phyloP scores from a whole-genome alignment of 1,284 basidiomycete genomes.

The Ceratobasidium sp. region DNA sequence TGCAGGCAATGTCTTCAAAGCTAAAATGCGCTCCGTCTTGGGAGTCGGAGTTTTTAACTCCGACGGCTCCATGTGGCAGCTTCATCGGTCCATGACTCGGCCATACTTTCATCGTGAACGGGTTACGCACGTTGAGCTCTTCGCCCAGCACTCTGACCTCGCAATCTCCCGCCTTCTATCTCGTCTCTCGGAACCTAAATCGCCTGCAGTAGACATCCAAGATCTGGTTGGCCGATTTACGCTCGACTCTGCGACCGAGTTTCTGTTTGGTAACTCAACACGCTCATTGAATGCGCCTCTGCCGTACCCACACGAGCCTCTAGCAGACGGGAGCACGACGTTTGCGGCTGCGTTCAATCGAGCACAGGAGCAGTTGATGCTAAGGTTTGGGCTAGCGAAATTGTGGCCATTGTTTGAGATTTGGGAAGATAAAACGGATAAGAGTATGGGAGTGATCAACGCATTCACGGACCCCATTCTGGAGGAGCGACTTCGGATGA shows the following conservation, averaged over 20 bases:
- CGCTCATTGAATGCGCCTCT: conserved; percentile 44
- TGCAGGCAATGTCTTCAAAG: conserved; percentile 38
- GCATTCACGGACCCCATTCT: conserved; percentile 76
- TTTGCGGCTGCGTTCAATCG: conserved; percentile 76
- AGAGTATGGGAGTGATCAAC: conserved; percentile 68
- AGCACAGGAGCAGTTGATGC: conserved; percentile 70
- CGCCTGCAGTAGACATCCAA: conserved; percentile 64
- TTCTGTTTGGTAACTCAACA: conserved; percentile 48
- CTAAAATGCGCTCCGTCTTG: conserved; percentile 24
- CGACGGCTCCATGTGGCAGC: conserved; percentile 50
- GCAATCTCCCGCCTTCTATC: conserved; percentile 47
- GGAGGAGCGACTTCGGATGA: conserved; percentile 65
- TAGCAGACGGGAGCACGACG: conserved; percentile 68
- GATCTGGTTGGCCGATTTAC: conserved; percentile 79
- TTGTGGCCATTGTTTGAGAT: conserved; percentile 79
- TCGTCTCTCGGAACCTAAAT: conserved; percentile 57
- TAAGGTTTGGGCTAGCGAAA: conserved; percentile 66
- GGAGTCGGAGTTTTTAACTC: conserved; percentile 51
- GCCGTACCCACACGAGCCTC: conserved; percentile 61
- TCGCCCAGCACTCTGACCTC: conserved; percentile 52
- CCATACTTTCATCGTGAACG: conserved; percentile 57
- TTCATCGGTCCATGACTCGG: conserved; percentile 54
- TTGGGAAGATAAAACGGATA: conserved; percentile 69
- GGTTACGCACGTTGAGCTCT: conserved; percentile 55
- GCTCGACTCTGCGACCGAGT: conserved; percentile 57